Conservation (phyloP, 2,329 filamentous ascomycete genomes). For the Aplosporella prunicola region DNA sequence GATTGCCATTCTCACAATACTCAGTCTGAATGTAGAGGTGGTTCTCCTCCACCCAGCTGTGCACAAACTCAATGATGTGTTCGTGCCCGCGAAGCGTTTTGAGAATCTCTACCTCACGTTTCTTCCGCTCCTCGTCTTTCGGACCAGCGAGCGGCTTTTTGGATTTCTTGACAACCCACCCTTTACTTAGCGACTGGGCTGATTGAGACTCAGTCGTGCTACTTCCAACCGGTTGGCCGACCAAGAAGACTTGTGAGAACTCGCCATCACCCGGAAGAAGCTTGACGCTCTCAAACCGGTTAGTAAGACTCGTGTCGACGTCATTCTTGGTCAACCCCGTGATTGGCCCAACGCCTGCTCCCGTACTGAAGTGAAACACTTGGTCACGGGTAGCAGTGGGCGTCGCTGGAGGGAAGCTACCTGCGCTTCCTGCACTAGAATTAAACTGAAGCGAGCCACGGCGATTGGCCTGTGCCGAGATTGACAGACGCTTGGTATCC, state of each 20-base stretch:
- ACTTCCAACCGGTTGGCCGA: conserved; percentile 43
- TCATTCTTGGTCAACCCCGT: conserved; percentile 62
- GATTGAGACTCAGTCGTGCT: conserved; percentile 22
- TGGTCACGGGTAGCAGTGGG: conserved; percentile 60
- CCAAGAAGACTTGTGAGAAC: conserved; percentile 86
- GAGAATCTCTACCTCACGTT: conserved; percentile 74
- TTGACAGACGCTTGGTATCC: conserved; percentile 74
- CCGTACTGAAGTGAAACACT: conserved; percentile 48
- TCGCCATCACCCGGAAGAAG: conserved; percentile 70
- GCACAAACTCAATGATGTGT: conserved; percentile 74
- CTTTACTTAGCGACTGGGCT: conserved; percentile 27
- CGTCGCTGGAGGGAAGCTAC: conserved; percentile 62
- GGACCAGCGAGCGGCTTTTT: conserved; percentile 68
- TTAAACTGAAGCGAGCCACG: conserved; percentile 30
- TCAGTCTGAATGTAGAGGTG: conserved; percentile 97
- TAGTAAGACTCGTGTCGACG: conserved; percentile 63
- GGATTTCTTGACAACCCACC: conserved; percentile 92
- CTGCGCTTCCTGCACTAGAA: conserved; percentile 31
- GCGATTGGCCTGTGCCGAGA: conserved; percentile 48
- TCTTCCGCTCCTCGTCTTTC: conserved; percentile 71
- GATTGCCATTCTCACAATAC: conserved; percentile 86
- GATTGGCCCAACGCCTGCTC: conserved; percentile 47
- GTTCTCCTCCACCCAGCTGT: conserved; percentile 78
- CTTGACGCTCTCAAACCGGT: conserved; percentile 72
- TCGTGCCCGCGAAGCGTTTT: conserved; percentile 69